Percentiles rank a stretch among this genome's conserved stretches.
phyloP scores from a whole-genome alignment of 129 eudicot species.

The Solidago caesia region DNA sequence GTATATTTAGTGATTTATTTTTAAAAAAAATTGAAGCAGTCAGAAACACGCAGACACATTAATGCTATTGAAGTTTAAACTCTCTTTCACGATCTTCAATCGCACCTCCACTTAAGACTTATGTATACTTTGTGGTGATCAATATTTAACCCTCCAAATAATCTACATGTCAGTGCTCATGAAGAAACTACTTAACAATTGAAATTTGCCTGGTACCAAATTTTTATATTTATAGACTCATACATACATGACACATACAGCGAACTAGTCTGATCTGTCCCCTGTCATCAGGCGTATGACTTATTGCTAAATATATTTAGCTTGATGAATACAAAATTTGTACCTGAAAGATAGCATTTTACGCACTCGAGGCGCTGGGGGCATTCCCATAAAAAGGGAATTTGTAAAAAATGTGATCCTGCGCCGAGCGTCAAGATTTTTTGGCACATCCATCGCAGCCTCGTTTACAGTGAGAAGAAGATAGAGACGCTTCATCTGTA shows the following conservation, averaged over 20 bases:
- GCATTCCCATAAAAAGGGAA: constrained; percentile 98
- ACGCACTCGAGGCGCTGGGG: constrained; percentile 96
- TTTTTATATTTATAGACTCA: neutral
- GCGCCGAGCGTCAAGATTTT: constrained; percentile 95
- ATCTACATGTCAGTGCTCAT: neutral
- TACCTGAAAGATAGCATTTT: constrained; percentile 98
- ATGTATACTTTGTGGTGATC: neutral
- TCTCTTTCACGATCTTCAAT: constrained; percentile 15
- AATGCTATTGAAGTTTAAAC: constrained; percentile 12
- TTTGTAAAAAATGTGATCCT: constrained; percentile 94
- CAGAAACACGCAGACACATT: constrained; percentile 15
- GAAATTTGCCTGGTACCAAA: neutral
- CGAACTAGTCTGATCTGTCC: constrained; percentile 10
- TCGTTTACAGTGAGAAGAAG: constrained; percentile 95
- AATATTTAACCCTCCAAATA: neutral
- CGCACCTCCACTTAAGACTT: neutral
- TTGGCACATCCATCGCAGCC: constrained; percentile 94
- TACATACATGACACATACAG: constrained; percentile 1
- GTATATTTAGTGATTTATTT: neutral
- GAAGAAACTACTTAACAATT: constrained; percentile 14
- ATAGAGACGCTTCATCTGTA: constrained; percentile 83
- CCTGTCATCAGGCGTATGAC: constrained; percentile 5
- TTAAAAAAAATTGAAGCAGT: neutral
- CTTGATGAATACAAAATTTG: constrained; percentile 11
- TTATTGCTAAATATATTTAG: constrained; percentile 9